phyloP scores from a whole-genome alignment of 2,329 filamentous ascomycete genomes.

The Hymenoscyphus fraxineus region DNA sequence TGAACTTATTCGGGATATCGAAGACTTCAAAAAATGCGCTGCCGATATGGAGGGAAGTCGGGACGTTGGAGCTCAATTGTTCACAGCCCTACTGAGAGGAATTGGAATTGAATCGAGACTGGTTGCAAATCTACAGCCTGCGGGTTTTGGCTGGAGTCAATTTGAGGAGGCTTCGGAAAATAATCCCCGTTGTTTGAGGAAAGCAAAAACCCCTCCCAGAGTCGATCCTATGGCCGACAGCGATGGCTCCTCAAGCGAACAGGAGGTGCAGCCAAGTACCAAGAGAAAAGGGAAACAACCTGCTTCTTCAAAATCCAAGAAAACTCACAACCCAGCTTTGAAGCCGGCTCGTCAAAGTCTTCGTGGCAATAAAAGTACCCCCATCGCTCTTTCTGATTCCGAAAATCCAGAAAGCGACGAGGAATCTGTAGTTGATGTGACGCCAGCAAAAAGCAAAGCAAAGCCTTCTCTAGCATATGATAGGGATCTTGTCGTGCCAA shows the following conservation, averaged over 20 bases:
- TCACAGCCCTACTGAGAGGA: constrained; percentile 77
- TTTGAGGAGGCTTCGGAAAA: constrained; percentile 66
- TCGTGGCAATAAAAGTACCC: constrained; percentile 33
- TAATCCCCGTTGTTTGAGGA: constrained; percentile 28
- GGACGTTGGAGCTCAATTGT: constrained; percentile 84
- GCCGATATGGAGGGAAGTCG: constrained; percentile 72
- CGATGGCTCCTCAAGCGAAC: constrained; percentile 32
- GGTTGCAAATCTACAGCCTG: constrained; percentile 78
- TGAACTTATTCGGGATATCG: constrained; percentile 65
- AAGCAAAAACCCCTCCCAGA: constrained; percentile 39
- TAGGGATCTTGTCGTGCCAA: constrained; percentile 74
- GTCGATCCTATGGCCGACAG: constrained; percentile 30
- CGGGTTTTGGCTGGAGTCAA: constrained; percentile 90
- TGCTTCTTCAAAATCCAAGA: constrained; percentile 17
- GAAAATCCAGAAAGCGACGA: constrained; percentile 47
- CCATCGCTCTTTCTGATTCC: constrained; percentile 45
- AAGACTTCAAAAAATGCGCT: constrained; percentile 67
- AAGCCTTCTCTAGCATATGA: constrained; percentile 56
- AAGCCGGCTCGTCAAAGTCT: constrained; percentile 25
- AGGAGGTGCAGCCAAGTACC: constrained; percentile 20
- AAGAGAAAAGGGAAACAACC: constrained; percentile 28
- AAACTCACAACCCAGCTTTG: constrained; percentile 17
- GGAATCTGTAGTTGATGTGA: constrained; percentile 55
- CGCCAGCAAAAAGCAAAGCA: constrained; percentile 21
- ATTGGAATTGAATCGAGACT: constrained; percentile 79